Base-by-base conservation (phyloP, 225 moss, liverwort and hornwort species). In the Physcomitrium patens region DNA sequence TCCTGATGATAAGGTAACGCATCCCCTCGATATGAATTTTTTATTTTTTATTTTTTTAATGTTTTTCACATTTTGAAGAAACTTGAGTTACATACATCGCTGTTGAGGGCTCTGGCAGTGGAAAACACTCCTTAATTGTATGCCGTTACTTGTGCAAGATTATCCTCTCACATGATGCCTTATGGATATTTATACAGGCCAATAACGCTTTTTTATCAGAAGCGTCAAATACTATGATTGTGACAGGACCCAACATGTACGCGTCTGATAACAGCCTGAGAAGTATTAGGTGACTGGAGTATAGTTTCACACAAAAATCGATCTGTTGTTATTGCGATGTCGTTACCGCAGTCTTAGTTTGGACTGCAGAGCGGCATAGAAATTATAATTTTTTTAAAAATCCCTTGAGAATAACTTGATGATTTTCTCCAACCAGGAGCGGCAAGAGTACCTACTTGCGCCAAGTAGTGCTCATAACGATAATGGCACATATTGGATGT, bases 401-500 rank as follows among this genome's bases (percentile, higher is more conserved):
- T 37, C 31, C 5, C 31, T 37, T 55, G 18, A 55, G 18, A 70
- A 3, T 57, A 19, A 70, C 17, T 54, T 57, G 14, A 31, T 12
- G 16, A 5, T 12, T 44, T 23, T 60, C 11, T 9, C n/a, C 49
- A 27, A 31, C 12, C 86, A 90, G 89, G 91, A 84, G 88, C 76
- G 91, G 88, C 23, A 91, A 88, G 74, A 91, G 91, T 50, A 91
- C 91, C n/a, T 88, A 91, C 60, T 68, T 91, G 76, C 78, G 84
- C 51, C 88, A 91, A 76, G 86, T 91, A 31, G 86, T 86, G 49
- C 74, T 84, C 74, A 82, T 91, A 60, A 88, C 86, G 42, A 84
- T 91, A 52, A 61, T 91, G 84, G 97, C 90, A 28, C 97, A 95
- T 72, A 89, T 91, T 80, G 97, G 97, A 46, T 99, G 94, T 67